Evolutionary conservation across 306 rosid genomes (phyloP).

Genomic region (Hippophae tibetana): DNA sequence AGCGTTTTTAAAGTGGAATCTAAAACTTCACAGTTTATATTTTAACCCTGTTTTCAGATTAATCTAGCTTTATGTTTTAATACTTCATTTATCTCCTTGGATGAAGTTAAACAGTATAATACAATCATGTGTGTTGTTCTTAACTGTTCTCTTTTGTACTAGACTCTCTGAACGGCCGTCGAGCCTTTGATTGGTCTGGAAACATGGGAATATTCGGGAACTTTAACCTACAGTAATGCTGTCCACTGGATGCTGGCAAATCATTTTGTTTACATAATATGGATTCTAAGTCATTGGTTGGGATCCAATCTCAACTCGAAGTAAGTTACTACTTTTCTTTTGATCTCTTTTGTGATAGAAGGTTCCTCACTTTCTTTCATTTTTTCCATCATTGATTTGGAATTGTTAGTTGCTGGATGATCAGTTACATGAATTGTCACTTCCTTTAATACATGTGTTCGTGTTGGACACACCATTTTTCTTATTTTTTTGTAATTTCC

Average conservation of each 20-base stretch:
- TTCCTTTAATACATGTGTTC: no score
- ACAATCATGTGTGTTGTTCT: not conserved
- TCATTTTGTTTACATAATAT: conserved; percentile 2
- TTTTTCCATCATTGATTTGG: not conserved
- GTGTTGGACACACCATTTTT: no score
- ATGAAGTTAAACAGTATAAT: not conserved
- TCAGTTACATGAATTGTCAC: no score
- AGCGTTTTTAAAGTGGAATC: no score
- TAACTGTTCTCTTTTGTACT: conserved; percentile 3
- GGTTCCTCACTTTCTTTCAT: not conserved
- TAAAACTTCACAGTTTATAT: no score
- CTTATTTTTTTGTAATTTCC: no score
- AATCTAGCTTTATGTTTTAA: no score
- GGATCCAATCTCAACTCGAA: conserved; percentile 22
- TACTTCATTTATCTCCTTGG: not conserved
- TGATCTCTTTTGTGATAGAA: not conserved
- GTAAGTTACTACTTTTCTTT: conserved; percentile 13
- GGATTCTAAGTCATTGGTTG: conserved; percentile 17
- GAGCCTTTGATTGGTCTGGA: conserved; percentile 3
- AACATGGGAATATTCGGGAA: conserved; percentile 1
- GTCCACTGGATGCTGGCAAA: conserved; percentile 8
- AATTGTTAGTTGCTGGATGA: not conserved
- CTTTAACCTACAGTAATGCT: conserved; percentile 9
- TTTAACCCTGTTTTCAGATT: no score
- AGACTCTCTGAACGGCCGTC: conserved; percentile 3